phyloP scores from a whole-genome alignment of 2,329 filamentous ascomycete genomes.

The Graphiopsis chlorocephala region DNA sequence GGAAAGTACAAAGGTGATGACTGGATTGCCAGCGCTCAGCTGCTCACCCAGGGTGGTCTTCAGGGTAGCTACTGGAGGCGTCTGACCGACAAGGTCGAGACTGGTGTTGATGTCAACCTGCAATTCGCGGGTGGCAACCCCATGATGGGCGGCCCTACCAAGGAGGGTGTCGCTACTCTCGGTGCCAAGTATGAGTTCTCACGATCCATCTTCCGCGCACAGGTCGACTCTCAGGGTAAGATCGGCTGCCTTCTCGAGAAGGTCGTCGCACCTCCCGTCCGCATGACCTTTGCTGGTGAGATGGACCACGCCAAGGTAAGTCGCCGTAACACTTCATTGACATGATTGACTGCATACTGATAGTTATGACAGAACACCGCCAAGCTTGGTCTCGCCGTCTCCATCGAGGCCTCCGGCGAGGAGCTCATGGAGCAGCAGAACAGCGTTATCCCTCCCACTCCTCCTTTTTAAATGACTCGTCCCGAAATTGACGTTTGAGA shows the following conservation, averaged over 20 bases:
- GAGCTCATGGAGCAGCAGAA: conserved; percentile 81
- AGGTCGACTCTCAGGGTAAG: conserved; percentile 93
- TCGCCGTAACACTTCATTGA: conserved; percentile 24
- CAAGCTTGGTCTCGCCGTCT: conserved; percentile 91
- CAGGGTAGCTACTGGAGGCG: conserved; percentile 92
- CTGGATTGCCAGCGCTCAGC: conserved; percentile 89
- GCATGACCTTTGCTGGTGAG: conserved; percentile 92
- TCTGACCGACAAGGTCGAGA: conserved; percentile 92
- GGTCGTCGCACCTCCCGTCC: conserved; percentile 87
- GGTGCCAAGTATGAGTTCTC: conserved; percentile 98
- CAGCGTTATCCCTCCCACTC: conserved; percentile 46
- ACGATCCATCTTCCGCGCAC: conserved; percentile 90
- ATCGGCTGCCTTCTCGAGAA: conserved; percentile 92
- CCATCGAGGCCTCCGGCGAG: conserved; percentile 80
- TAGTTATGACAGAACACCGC: conserved; percentile 69
- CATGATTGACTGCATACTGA: background rate
- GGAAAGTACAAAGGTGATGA: conserved; percentile 87
- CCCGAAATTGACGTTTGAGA: background rate
- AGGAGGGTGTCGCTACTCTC: conserved; percentile 86
- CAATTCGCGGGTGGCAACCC: conserved; percentile 62
- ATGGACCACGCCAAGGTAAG: conserved; percentile 93
- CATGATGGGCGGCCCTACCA: conserved; percentile 73
- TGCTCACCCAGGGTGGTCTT: conserved; percentile 82
- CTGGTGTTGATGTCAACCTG: conserved; percentile 90
- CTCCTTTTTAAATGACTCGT: conserved; percentile 31